Base-by-base conservation (phyloP, 1,139 yeast species). In the Saccharomycopsis crataegensis region DNA sequence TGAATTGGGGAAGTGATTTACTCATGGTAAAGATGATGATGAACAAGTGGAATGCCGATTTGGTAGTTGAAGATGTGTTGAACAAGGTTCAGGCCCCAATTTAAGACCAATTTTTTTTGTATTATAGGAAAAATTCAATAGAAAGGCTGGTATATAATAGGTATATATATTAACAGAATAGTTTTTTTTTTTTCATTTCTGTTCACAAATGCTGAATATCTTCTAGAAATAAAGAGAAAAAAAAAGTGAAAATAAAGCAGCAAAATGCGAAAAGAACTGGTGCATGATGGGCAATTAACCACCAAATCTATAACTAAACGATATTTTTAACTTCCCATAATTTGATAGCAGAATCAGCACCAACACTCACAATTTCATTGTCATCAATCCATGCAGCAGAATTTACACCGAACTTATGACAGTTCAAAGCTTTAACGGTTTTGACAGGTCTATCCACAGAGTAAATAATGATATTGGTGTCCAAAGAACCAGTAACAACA, bases 381-480 rank as follows among this genome's bases (percentile, higher is more conserved):
- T 68, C 73, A 16, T 66, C 69, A 41, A 50, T 56, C 98, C 98
- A 94, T 49, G 71, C 76, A 14, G 89, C 86, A 40, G 80, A 80
- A 48, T 81, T 78, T 48, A 88, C 89, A 55, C 97, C 98, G 53
- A 82, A 91, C 65, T 87, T 90, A 67, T 93, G 99, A 0, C 96
- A 93, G 63, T 86, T 85, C 59, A 85, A 72, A 48, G 70, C 69
- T 69, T 88, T 89, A 61, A 86, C 71, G 58, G 83, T 90, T 71
- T 82, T 86, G 56, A 85, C 78, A 6, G 98, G 96, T 61, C 76
- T 80, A 40, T 75, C 79, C 28, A 87, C 90, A 9, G 94, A 86
- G 68, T 90, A 93, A 14, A 93, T 72, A 59, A 82, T 82, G 46
- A 94, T 72, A 55, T 86, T 84, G 11, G 96, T 83, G 64, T 93